Percentiles rank a stretch among this genome's conserved stretches.
phyloP scores from a whole-genome alignment of 176 grass and related monocot species.

The Dactylis glomerata region DNA sequence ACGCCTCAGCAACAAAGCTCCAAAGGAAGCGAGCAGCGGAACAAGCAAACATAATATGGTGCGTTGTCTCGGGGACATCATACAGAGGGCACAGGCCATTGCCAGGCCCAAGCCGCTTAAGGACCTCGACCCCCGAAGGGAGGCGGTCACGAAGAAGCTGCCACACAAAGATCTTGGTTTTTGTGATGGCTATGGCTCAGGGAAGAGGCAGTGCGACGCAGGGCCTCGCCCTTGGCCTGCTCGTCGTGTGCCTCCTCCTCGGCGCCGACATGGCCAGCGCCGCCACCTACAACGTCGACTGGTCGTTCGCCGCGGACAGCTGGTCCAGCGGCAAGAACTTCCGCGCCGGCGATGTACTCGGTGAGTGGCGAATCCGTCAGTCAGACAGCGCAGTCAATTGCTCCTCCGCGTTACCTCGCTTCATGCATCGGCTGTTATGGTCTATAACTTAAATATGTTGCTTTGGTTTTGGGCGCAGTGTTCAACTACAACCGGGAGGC shows the following conservation, averaged over 20 bases:
- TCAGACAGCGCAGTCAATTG: neutral
- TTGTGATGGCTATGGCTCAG: conserved; percentile 50
- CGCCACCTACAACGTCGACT: conserved; percentile 57
- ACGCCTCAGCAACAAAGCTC: no score
- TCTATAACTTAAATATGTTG: neutral
- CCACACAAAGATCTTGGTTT: no score
- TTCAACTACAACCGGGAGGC: conserved; percentile 56
- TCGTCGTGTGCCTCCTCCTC: conserved; percentile 37
- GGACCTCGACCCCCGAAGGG: no score
- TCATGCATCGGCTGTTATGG: neutral
- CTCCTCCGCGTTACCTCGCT: neutral
- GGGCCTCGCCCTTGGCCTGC: conserved; percentile 35
- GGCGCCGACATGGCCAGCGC: conserved; percentile 30
- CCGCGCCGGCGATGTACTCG: conserved; percentile 56
- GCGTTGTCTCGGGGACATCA: no score
- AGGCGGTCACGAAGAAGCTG: no score
- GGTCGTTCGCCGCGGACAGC: conserved; percentile 41
- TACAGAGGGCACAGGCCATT: no score
- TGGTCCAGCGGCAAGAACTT: conserved; percentile 64
- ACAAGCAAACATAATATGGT: no score
- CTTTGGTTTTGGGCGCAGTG: conserved; percentile 18
- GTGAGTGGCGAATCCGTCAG: conserved; percentile 14
- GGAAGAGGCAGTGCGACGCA: conserved; percentile 64
- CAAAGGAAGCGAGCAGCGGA: no score
- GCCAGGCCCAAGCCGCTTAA: no score